Conservation (phyloP, 441 rosid species). For the Geranium incanum region DNA sequence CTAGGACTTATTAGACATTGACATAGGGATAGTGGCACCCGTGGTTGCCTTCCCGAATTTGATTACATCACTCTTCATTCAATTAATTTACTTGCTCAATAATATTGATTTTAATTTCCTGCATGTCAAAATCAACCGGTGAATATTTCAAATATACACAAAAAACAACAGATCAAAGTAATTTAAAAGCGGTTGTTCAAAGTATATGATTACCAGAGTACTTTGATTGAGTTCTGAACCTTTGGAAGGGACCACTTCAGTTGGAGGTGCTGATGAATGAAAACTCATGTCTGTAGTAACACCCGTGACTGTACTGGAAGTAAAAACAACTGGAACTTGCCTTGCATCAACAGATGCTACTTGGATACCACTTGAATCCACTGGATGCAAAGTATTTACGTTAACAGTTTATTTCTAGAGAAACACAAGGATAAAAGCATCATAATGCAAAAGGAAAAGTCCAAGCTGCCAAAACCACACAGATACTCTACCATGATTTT, state of each 20-base stretch:
- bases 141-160: background rate
- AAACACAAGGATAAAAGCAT: background rate
- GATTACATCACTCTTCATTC: too few species aligned
- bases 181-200: background rate
- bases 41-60: too few species aligned
- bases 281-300: constrained; percentile 23
- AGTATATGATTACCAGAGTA: constrained; percentile 39
- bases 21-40: too few species aligned
- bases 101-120: too few species aligned
- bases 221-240: constrained; percentile 35
- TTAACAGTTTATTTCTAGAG: constrained; percentile 10
- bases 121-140: background rate
- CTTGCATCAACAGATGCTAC: constrained; percentile 39
- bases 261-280: constrained; percentile 29
- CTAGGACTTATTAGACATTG: too few species aligned
- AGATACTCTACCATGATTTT: background rate
- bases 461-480: constrained; percentile 5
- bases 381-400: constrained; percentile 27
- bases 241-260: constrained; percentile 37
- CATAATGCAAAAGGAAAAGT: constrained; percentile 6
- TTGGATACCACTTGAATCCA: constrained; percentile 27
- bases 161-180: constrained; percentile 4
- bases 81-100: background rate
- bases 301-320: constrained; percentile 26
- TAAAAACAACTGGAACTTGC: constrained; percentile 26